Evolutionary conservation across 106 monocot genomes (phyloP).

Genomic region (Dendrobium catenatum): DNA sequence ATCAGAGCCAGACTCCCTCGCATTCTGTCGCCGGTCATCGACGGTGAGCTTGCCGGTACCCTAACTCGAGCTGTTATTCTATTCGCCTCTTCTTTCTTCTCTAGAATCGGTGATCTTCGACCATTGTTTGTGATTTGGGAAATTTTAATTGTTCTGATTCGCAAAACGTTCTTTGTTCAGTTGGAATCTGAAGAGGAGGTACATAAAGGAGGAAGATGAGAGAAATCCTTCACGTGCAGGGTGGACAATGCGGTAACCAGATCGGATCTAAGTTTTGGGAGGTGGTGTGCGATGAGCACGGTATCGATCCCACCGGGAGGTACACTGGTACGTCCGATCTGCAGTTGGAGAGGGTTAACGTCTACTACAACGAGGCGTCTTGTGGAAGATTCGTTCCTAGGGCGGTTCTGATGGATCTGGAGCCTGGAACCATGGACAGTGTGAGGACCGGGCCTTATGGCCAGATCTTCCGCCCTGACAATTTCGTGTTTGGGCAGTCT

Average conservation of each 20-base stretch:
- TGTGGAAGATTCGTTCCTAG: slow-evolving; percentile 18
- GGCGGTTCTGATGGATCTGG: slow-evolving; percentile 22
- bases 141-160: not conserved
- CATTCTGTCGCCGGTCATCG: not conserved
- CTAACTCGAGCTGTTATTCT: not conserved
- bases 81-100: not conserved
- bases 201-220: slow-evolving; percentile 10
- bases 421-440: slow-evolving; percentile 21
- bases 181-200: not conserved
- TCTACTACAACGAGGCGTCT: slow-evolving; percentile 19
- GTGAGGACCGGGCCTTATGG: slow-evolving; percentile 13
- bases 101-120: not conserved
- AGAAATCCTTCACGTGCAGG: slow-evolving; percentile 23
- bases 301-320: slow-evolving; percentile 17
- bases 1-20: not conserved
- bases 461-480: slow-evolving; percentile 12
- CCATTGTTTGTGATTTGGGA: too few relatives aligned
- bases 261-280: slow-evolving; percentile 26
- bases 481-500: slow-evolving; percentile 13
- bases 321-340: slow-evolving; percentile 8
- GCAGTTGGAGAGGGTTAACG: slow-evolving; percentile 24
- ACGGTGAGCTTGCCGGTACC: not conserved
- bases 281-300: slow-evolving; percentile 24
- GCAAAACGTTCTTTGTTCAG: not conserved
- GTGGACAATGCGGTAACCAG: slow-evolving; percentile 23